A percentile compares a stretch with the other conserved stretches of the same genome.
Evolutionary conservation across 768 basidiomycete species (phyloP).

Genomic region (Pisolithus marmoratus): DNA sequence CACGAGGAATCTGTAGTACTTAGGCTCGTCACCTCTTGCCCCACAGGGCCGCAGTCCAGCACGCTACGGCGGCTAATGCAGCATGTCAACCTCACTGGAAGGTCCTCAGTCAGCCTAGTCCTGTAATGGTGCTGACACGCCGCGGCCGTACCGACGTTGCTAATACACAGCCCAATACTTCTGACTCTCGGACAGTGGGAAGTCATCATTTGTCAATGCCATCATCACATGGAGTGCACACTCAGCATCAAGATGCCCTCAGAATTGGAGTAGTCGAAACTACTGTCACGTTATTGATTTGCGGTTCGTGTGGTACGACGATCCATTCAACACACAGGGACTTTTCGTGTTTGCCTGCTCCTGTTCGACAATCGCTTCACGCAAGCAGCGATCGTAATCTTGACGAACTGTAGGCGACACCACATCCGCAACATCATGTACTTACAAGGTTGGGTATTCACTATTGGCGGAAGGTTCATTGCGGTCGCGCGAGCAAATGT

Average conservation of each 20-base stretch:
- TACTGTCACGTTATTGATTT: constrained; percentile 8
- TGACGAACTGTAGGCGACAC: constrained; percentile 8
- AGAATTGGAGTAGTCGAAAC: constrained; percentile 18
- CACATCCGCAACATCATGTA: constrained; percentile 12
- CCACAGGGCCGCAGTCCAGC: no score
- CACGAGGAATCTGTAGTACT: no score
- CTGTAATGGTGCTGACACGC: no score
- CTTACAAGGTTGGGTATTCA: constrained; percentile 10
- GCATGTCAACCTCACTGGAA: no score
- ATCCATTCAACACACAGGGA: constrained; percentile 25
- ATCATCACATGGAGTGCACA: constrained; percentile 20
- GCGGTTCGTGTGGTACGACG: constrained; percentile 22
- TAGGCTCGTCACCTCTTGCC: no score
- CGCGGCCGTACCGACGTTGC: no score
- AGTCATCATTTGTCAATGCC: constrained; percentile 26
- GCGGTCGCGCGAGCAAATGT: no score
- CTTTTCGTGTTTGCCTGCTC: constrained; percentile 16
- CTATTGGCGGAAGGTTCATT: constrained; percentile 14
- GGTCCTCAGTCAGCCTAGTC: no score
- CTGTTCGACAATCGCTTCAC: constrained; percentile 15
- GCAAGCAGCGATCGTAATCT: constrained; percentile 8
- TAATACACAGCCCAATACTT: no score
- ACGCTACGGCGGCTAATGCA: no score
- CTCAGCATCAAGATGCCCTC: constrained; percentile 13
- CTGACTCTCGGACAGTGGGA: constrained; percentile 25